These are phyloP conservation scores for Pholiota microspora DNA, from an alignment of 768 basidiomycete genomes.

Conservation along the genomic window DNA sequence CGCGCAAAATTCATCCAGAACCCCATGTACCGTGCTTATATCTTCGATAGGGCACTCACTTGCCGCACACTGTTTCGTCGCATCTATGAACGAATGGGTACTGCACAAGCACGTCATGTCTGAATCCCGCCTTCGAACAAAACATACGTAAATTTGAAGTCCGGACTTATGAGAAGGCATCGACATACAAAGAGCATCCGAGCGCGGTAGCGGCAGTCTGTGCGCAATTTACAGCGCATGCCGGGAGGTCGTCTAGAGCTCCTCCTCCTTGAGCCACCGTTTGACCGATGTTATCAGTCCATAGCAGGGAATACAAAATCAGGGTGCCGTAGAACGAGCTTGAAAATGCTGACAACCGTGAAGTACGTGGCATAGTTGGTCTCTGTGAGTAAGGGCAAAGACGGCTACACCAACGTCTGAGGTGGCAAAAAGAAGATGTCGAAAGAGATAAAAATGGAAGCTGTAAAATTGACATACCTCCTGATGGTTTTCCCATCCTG, in stretches of 20 bases:
- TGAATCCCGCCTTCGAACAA: background rate
- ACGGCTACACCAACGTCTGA: no score
- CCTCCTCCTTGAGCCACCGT: background rate
- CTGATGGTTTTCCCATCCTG: no score
- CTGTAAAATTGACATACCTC: no score
- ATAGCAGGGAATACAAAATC: background rate
- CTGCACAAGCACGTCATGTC: conserved; percentile 2
- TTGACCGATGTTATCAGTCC: background rate
- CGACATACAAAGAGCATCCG: conserved; percentile 4
- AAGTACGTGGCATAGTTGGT: background rate
- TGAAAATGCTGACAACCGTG: background rate
- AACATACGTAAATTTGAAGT: no score
- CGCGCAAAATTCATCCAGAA: background rate
- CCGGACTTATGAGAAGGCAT: no score
- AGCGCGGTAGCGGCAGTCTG: background rate
- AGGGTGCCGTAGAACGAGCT: background rate
- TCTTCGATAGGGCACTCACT: background rate
- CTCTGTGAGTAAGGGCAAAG: no score
- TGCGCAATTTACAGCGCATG: background rate
- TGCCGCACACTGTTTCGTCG: background rate
- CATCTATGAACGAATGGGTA: background rate
- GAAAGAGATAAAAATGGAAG: no score
- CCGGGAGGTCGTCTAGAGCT: background rate
- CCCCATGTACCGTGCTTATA: background rate
- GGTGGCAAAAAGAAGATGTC: no score